These are phyloP conservation scores for Termitomyces sp. DNA, from an alignment of 768 basidiomycete genomes.

Conservation along the genomic window DNA sequence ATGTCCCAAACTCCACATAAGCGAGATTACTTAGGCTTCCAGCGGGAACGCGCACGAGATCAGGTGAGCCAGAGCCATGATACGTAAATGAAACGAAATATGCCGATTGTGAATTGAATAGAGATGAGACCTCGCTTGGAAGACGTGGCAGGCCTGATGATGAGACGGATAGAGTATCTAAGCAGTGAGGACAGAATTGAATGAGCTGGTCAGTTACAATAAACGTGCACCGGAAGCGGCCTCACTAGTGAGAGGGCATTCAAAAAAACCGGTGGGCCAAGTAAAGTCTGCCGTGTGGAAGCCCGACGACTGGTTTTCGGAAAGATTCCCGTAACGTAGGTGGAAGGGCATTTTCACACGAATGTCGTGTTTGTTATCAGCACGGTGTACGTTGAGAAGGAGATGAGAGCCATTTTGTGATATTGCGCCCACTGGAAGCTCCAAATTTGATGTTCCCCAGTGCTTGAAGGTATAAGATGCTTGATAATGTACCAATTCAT, in stretches of 20 bases:
- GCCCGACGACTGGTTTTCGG: constrained; percentile 10
- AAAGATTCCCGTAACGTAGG: constrained; percentile 37
- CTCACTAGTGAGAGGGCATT: constrained; percentile 29
- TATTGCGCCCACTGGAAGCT: constrained; percentile 40
- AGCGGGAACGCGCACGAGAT: constrained; percentile 31
- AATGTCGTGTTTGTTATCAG: constrained; percentile 9
- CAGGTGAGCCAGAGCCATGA: constrained; percentile 3
- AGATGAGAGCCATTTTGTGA: constrained; percentile 19
- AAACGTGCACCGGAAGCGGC: constrained; percentile 1
- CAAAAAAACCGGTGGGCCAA: constrained; percentile 36
- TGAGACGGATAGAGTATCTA: neutral
- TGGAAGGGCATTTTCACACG: constrained; percentile 43
- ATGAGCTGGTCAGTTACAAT: neutral
- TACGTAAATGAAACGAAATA: constrained; percentile 19
- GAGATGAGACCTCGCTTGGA: constrained; percentile 14
- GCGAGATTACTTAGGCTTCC: constrained; percentile 32
- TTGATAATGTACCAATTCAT: constrained; percentile 38
- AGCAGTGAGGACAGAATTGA: neutral
- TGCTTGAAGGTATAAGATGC: constrained; percentile 35
- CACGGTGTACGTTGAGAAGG: constrained; percentile 19
- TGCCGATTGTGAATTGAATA: constrained; percentile 12
- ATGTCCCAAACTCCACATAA: constrained; percentile 40
- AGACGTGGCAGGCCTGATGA: constrained; percentile 5
- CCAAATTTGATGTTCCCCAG: constrained; percentile 41
- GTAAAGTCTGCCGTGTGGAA: constrained; percentile 26